Base-by-base conservation (phyloP, 805 yeast genomes). In the Yarrowia hollandica region DNA sequence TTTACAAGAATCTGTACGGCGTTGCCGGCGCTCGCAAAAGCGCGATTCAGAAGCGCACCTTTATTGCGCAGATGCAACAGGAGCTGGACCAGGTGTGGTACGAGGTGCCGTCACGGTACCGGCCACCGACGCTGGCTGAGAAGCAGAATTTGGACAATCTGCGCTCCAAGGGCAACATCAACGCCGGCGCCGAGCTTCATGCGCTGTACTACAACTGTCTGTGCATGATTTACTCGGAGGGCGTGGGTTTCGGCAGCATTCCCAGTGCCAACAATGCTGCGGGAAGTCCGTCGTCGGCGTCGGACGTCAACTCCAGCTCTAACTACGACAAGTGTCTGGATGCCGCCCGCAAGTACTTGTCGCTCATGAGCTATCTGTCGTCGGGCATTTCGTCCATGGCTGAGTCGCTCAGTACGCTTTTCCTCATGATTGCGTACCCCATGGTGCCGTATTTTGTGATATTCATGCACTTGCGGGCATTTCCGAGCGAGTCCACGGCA, bases 21-120 rank as follows among this genome's bases (percentile, higher is more conserved):
- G 52, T 44, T 3, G 35, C 34, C 2, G 52, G 52, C 2, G 25
- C 52, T 8, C 25, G 52, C n/a, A 44, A 44, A 30, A 44, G 52
- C 25, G 52, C 52, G 18, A 28, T 30, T n/a, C 52, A 44, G n/a
- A 44, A 44, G 18, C 34, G 35, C 2, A 19, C 52, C 0, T 44
- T 44, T 8, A 44, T 44, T n/a, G 52, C 52, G 3, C 52, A 44
- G 52, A 44, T 44, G 52, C 52, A 44, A 25, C 52, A 44, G 25
- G 52, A 44, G 26, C 52, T 44, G 1, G 52, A 44, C n/a, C 52
- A 44, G 52, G 52, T 44, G 52, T 44, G 52, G 52, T 30, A 5
- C 18, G 52, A 44, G 35, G 52, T 44, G 3, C 52, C 52, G 3
- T 28, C 52, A 2, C 37, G 52, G 4, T 44, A 44, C 52, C 7